Evolutionary conservation across 2,329 filamentous ascomycete species (phyloP), one percentile per base, ranked within the genome.

Genomic region (Fusarium burgessii): DNA sequence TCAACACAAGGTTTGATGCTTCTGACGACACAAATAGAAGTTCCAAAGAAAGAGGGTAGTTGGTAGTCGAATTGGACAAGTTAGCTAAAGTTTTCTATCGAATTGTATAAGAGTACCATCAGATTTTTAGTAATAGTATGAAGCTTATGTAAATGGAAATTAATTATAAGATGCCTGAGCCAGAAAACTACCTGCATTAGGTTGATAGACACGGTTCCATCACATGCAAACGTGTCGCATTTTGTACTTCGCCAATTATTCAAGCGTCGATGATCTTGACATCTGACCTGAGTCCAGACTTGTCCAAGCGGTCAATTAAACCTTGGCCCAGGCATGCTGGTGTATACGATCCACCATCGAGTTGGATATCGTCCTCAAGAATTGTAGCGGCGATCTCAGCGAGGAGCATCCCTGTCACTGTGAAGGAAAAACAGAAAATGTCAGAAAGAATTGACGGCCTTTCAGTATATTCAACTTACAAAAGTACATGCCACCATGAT

Each of bases 341-440:
- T 3, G 93, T 95, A 68, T 92, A 88, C 27, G 93, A 82, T 5
- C 92, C 92, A 20, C 92, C 92, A 3, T 84, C 84, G 15, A 93
- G 81, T 38, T 85, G 79, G 15, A 88, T 81, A 17, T 90, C 85
- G 41, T 92, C 90, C 62, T 91, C 84, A 18, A 94, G 81, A 35
- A 95, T 82, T 1, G 89, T 89, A 41, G 87, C 81, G 7, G 91
- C 92, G 15, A 87, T 92, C 74, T 93, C 86, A 4, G 87, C 86
- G 17, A 93, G 76, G 32, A 91, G 84, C 20, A 90, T 76, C 1
- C 86, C 92, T 7, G 92, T 94, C 55, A 93, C 89, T 91, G 17
- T 40, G 8, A 41, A 8, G 56, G 36, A 17, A 60, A 70, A 46
- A 41, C 7, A 56, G 36, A 23, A 60, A 70, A 45, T 40, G 36